Base-by-base conservation (phyloP, 768 basidiomycete species). In the Mycena vitilis region DNA sequence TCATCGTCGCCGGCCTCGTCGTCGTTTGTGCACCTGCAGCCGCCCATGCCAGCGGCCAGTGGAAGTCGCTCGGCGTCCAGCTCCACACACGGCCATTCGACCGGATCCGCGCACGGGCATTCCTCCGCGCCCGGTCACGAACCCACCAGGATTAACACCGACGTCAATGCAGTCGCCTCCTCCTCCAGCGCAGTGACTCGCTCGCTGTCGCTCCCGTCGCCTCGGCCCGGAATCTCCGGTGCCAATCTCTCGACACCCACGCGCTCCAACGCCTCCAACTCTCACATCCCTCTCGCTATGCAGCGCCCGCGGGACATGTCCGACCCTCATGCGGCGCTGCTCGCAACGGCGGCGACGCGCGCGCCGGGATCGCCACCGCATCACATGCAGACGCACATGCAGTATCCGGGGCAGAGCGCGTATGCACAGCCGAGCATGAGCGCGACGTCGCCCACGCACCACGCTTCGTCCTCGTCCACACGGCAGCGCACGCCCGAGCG, bases 241-340 rank as follows among this genome's bases (percentile, higher is more conserved):
- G 44, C 18, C 30, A 30, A 30, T 30, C 25, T 48, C 54, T 1
- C 45, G 23, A 11, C 18, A 20, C 10, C 40, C 47, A 47, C n/a
- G 38, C 47, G 42, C 13, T 55, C 62, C 12, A 71, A 68, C 51
- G 44, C 70, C 11, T 55, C 62, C 12, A 71, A 68, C 51, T 36
- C 70, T 9, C 70, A 71, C 55, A 71, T 71, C 36, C 70, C 70
- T 9, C 60, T 71, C 16, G 70, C 70, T 10, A 71, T 71, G 66
- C 70, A 68, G 60, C 58, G 70, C 16, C 54, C 66, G 25, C 52
- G 70, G 10, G 54, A 71, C 12, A 34, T 45, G 45, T 71, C 70
- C 25, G 70, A 68, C 53, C 63, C 70, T 20, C 67, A 47, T 6
- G 45, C 65, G 13, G 63, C 54, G 42, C 55, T 72, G 10, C 66